Conservation (phyloP, 2,329 filamentous ascomycete species). For the Aspergillus sp. region DNA sequence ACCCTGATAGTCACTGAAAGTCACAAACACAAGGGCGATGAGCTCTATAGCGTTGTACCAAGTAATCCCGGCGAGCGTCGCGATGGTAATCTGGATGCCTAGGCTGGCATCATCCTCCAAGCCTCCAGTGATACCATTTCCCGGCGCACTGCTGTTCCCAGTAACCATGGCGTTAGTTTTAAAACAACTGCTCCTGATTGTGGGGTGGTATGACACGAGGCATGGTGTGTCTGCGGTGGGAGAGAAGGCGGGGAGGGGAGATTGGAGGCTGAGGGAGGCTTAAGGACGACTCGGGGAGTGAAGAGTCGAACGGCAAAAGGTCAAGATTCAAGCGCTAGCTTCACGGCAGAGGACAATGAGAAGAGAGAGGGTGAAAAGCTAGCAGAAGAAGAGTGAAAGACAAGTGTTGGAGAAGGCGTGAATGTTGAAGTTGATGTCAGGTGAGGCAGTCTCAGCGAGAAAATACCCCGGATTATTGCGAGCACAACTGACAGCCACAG, state of each 20-base stretch:
- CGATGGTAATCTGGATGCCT: slow-evolving; percentile 44
- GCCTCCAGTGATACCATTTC: slow-evolving; percentile 40
- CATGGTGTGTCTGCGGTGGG: slow-evolving; percentile 12
- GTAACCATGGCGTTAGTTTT: slow-evolving; percentile 24
- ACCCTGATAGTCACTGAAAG: slow-evolving; percentile 47
- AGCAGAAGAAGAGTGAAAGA: neutral
- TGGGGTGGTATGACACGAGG: slow-evolving; percentile 1
- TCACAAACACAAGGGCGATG: slow-evolving; percentile 49
- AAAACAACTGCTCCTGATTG: slow-evolving; percentile 1
- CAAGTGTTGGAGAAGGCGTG: neutral
- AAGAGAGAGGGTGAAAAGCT: neutral
- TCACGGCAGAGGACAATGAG: neutral
- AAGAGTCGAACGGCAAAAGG: slow-evolving; percentile 1
- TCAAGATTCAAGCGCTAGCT: neutral
- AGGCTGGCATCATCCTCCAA: slow-evolving; percentile 34
- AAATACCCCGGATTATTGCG: slow-evolving; percentile 6
- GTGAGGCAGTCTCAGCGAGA: neutral
- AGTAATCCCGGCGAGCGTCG: slow-evolving; percentile 47
- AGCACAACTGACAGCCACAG: neutral
- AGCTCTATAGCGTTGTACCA: slow-evolving; percentile 54
- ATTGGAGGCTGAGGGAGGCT: neutral
- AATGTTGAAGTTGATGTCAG: neutral
- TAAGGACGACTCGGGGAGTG: slow-evolving; percentile 12
- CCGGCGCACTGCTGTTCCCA: slow-evolving; percentile 21
- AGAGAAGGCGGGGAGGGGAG: neutral